Evolutionary conservation across 495 filamentous ascomycete genomes (phyloP).

Genomic region (Penicillium salamii): DNA sequence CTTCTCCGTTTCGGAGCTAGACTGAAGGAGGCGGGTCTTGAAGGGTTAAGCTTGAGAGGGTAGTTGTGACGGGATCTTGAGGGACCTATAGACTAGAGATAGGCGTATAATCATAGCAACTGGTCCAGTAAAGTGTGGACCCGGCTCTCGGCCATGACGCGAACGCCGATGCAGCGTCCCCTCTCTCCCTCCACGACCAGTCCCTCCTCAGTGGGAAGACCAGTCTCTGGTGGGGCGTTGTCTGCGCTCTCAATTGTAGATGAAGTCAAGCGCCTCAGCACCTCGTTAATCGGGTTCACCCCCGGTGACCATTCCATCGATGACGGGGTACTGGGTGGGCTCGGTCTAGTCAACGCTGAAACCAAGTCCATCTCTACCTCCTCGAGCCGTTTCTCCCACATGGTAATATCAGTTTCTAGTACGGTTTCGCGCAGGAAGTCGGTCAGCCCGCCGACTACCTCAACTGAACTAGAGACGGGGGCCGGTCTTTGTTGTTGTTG

Average conservation of each 20-base stretch:
- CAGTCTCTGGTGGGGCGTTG: conserved; percentile 2
- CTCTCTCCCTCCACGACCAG: background rate
- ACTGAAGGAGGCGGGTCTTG: too few species aligned
- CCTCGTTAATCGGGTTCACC: background rate
- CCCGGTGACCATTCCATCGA: background rate
- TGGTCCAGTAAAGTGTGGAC: conserved; percentile 1
- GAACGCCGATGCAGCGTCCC: background rate
- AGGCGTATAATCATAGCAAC: background rate
- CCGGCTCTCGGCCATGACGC: conserved; percentile 8
- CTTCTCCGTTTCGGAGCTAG: conserved; percentile 5
- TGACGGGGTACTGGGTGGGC: background rate
- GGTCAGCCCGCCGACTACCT: conserved; percentile 13
- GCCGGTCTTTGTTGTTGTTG: background rate
- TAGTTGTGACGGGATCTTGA: too few species aligned
- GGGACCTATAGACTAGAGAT: too few species aligned
- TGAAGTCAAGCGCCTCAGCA: background rate
- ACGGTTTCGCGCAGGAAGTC: conserved; percentile 8
- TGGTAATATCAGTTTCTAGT: conserved; percentile 20
- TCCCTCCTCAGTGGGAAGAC: conserved; percentile 21
- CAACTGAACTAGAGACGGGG: background rate
- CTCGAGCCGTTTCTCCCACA: conserved; percentile 8
- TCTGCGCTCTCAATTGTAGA: background rate
- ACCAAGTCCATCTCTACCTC: background rate
- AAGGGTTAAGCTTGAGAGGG: too few species aligned
- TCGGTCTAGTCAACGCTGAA: background rate